Evolutionary conservation across 140 eudicot genomes (phyloP).

Genomic region (Stevia rebaudiana): DNA sequence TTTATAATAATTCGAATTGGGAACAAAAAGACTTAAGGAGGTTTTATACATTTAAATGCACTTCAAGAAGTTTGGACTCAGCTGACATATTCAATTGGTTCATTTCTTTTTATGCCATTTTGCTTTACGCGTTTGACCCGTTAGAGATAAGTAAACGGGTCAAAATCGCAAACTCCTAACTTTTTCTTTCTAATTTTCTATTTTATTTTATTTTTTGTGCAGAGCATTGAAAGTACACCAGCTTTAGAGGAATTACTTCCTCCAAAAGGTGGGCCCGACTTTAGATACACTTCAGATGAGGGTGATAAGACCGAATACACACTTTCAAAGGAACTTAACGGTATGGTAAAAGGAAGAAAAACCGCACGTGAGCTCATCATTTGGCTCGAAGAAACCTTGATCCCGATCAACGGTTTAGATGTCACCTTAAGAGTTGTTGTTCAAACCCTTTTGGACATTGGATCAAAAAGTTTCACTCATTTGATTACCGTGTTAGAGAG

Average conservation of each 20-base stretch:
- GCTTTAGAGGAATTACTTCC: conserved; percentile 95
- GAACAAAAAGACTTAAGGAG: neutral
- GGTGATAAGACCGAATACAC: conserved; percentile 54
- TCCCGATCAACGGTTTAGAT: conserved; percentile 62
- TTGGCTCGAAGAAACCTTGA: conserved; percentile 73
- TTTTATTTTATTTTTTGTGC: neutral
- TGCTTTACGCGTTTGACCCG: neutral
- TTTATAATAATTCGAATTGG: too few species aligned
- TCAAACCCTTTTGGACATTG: conserved; percentile 86
- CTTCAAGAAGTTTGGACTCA: neutral
- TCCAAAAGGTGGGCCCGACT: conserved; percentile 80
- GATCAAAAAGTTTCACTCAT: conserved; percentile 97
- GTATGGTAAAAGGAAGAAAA: conserved; percentile 82
- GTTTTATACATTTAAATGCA: neutral
- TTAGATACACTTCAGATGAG: conserved; percentile 57
- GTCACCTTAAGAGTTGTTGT: conserved; percentile 61
- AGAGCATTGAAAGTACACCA: conserved; percentile 93
- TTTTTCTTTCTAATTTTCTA: neutral
- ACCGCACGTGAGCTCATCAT: conserved; percentile 67
- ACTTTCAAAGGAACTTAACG: conserved; percentile 64
- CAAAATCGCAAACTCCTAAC: neutral
- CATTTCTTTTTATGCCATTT: neutral
- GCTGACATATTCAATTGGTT: neutral
- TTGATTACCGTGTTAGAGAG: conserved; percentile 89
- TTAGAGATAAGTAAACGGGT: neutral